These are phyloP conservation scores for Themeda triandra DNA, from an alignment of 176 grass and related monocot species.

Conservation along the genomic window DNA sequence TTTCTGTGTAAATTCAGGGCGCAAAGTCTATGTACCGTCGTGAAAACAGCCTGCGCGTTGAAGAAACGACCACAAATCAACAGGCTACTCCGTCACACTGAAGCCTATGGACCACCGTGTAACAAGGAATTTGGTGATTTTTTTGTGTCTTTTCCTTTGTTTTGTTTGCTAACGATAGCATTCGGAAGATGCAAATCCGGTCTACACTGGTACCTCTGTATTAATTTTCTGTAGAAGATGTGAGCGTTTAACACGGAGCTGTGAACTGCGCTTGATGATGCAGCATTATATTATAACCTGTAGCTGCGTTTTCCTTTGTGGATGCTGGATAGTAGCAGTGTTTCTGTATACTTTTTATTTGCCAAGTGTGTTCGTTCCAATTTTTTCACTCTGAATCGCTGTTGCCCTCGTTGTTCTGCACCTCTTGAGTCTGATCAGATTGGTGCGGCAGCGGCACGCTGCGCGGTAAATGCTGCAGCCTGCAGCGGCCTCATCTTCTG, in stretches of 20 bases:
- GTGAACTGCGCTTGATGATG: background rate
- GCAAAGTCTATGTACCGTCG: constrained; percentile 60
- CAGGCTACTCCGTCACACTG: constrained; percentile 22
- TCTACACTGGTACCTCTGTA: background rate
- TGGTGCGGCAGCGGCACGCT: no score
- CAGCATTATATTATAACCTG: background rate
- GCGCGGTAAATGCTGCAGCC: no score
- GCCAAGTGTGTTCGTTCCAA: background rate
- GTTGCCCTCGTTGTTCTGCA: background rate
- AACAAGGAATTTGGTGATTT: background rate
- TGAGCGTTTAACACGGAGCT: background rate
- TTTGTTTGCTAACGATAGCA: background rate
- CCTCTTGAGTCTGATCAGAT: background rate
- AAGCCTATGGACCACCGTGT: background rate
- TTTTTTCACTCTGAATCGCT: background rate
- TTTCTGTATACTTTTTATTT: background rate
- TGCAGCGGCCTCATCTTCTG: no score
- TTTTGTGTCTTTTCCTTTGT: background rate
- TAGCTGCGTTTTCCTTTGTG: no score
- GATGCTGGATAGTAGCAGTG: background rate
- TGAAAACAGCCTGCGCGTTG: constrained; percentile 88
- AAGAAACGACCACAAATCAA: constrained; percentile 35
- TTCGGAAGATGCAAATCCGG: background rate
- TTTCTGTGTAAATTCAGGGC: constrained; percentile 50
- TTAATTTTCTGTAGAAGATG: constrained; percentile 15